Percentiles rank a stretch among this genome's conserved stretches.
Conservation (phyloP, 2,329 filamentous ascomycete species). For the Rhynchosporium agropyri region DNA sequence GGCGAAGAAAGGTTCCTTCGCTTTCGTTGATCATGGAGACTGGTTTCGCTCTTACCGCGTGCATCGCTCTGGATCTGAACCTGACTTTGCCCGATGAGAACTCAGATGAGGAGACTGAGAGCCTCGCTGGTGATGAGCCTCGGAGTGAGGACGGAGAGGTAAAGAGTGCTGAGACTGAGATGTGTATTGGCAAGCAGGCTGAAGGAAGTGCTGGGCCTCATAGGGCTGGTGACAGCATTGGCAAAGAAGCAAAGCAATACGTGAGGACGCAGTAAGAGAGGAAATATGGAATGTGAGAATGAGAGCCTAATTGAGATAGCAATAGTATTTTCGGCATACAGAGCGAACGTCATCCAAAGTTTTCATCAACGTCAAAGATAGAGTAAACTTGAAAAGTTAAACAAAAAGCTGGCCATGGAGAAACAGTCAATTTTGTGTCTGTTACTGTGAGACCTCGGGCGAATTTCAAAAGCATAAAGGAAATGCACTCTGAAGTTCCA, state of each 20-base stretch:
- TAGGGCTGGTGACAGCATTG: slow-evolving; percentile 14
- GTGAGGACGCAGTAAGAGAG: neutral
- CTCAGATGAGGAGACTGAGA: slow-evolving; percentile 57
- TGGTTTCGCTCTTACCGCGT: slow-evolving; percentile 73
- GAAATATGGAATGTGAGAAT: neutral
- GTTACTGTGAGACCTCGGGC: too few species aligned
- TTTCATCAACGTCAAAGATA: too few species aligned
- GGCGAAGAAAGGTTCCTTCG: slow-evolving; percentile 71
- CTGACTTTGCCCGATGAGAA: slow-evolving; percentile 72
- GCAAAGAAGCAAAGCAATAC: slow-evolving; percentile 12
- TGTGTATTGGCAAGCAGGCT: slow-evolving; percentile 12
- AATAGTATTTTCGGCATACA: too few species aligned
- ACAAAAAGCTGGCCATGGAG: too few species aligned
- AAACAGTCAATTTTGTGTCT: too few species aligned
- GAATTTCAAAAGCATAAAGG: too few species aligned
- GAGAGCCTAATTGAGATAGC: neutral
- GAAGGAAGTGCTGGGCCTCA: slow-evolving; percentile 1
- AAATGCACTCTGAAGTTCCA: too few species aligned
- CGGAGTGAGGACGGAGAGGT: slow-evolving; percentile 22
- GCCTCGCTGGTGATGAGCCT: slow-evolving; percentile 35
- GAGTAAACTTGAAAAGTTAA: too few species aligned
- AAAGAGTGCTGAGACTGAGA: slow-evolving; percentile 4
- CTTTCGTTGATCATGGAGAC: slow-evolving; percentile 76
- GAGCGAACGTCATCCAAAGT: too few species aligned
- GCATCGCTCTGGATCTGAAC: slow-evolving; percentile 74